Evolutionary conservation across 1,284 basidiomycete species (phyloP), one percentile per base, ranked within the genome.

Genomic region (Violaceomyces palustris): DNA sequence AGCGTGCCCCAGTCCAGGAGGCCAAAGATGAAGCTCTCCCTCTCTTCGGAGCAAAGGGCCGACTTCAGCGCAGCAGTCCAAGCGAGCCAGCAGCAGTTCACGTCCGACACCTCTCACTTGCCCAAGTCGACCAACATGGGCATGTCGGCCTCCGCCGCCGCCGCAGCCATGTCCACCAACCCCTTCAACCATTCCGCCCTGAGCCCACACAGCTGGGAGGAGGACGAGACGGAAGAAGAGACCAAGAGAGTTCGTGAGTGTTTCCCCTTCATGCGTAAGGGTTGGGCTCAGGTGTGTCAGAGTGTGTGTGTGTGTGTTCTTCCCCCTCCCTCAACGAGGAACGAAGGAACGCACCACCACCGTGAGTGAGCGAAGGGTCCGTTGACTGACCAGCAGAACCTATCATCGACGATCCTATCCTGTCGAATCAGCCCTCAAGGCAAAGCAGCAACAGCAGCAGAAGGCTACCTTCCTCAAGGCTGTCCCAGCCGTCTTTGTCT

Each of bases 41-140:
- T 60, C 17, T 55, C 51, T 1, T 35, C 45, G 2, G 41, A 38
- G 15, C 51, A 55, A 18, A 39, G 49, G 41, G 27, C n/a, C 18
- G 26, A 37, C 25, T 60, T 60, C 38, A n/a, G 34, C 6, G 33
- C 42, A 5, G 51, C 51, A 22, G 52, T 60, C 22, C 34, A 50
- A 26, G 36, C 45, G 26, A 51, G 42, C 43, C 50, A 49, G 49
- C 50, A 55, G 26, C 45, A 49, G 29, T 60, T 60, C 12, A 45
- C 43, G 34, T 30, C 34, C 19, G 57, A 60, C 31, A 60, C 57
- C 0, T 48, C 57, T 4, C 54, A 55, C 27, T 38, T 60, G 3
- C 57, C 57, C 42, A 60, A 60, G 21, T 42, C 57, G 6, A 55
- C 57, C 30, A 60, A 60, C 33, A 60, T 60, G 57, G 57, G 57